Conservation (phyloP, 2,329 filamentous ascomycete species). For the Neobulgaria alba region DNA sequence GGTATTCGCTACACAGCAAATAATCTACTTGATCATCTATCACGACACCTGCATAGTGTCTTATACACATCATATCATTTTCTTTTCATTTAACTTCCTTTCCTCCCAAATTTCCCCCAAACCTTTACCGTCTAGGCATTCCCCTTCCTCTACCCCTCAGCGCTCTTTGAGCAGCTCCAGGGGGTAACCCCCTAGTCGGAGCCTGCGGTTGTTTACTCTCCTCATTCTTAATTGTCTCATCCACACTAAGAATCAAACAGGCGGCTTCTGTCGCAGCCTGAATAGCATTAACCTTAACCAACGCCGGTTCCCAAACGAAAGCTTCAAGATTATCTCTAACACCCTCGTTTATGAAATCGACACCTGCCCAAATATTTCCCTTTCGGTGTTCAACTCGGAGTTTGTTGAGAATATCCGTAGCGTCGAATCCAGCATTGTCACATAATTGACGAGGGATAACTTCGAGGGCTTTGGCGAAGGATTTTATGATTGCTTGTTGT, state of each 20-base stretch:
- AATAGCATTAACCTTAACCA: constrained; percentile 96
- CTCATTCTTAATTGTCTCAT: constrained; percentile 98
- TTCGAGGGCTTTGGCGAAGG: constrained; percentile 94
- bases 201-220: constrained; percentile 80
- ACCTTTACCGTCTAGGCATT: constrained; percentile 58
- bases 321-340: constrained; percentile 89
- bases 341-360: constrained; percentile 89
- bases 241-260: constrained; percentile 90
- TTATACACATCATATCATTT: no score
- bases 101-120: background rate
- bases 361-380: constrained; percentile 87
- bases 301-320: constrained; percentile 94
- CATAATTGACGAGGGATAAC: constrained; percentile 94
- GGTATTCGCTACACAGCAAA: no score
- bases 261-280: constrained; percentile 92
- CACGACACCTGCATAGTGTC: no score
- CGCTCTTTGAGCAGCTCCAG: constrained; percentile 81
- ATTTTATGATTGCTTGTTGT: constrained; percentile 96
- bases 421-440: constrained; percentile 97
- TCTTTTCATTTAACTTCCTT: background rate
- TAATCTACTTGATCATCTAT: no score
- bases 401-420: constrained; percentile 94
- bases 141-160: constrained; percentile 75
- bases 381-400: constrained; percentile 93
- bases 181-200: constrained; percentile 64